Evolutionary conservation across 164 flowering plant species (phyloP), one percentile per base, ranked within the genome.

Genomic region (Echeveria elegans): DNA sequence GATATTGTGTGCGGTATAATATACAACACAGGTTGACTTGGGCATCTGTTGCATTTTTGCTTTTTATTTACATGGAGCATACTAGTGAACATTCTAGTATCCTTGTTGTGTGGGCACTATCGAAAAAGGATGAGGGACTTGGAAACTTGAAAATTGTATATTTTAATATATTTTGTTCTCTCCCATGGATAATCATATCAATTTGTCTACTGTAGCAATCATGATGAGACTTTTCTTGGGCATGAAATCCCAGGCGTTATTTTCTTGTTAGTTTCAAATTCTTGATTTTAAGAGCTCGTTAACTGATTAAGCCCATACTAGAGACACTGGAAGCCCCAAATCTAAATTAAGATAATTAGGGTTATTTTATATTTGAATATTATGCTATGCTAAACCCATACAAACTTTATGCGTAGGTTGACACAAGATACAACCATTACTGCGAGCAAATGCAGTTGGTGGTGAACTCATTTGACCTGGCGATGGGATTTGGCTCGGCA

Each of bases 391-490:
- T 50, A 50, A 50, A 50, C 12, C 14, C 64, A n/a, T 4, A 4
- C 36, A 34, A 63, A 36, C 18, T 62, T 32, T 31, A 30, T 63
- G 21, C 37, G 63, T 75, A 93, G 97, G 98, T 93, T 76, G 96
- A 93, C 14, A 67, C 91, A 68, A 87, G 97, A 71, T 95, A 95
- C 81, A 88, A 78, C 76, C 90, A 88, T 64, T 95, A 92, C 78
- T 87, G 97, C 38, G 96, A 92, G 67, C 97, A 95, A 75, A 92
- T 95, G 97, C 97, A 90, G 66, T 82, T 82, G 86, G 96, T 95
- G 58, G 97, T 95, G 73, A 92, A 88, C 80, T 88, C 99, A 24
- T 90, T 87, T 58, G 99, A 95, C 66, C 61, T 88, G 37, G 94
- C 88, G 64, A 84, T 95, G 97, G 99, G 99, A 0, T 89, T 77